Base-by-base conservation (phyloP, 2,329 filamentous ascomycete genomes). In the Colletotrichum tamarilloi region DNA sequence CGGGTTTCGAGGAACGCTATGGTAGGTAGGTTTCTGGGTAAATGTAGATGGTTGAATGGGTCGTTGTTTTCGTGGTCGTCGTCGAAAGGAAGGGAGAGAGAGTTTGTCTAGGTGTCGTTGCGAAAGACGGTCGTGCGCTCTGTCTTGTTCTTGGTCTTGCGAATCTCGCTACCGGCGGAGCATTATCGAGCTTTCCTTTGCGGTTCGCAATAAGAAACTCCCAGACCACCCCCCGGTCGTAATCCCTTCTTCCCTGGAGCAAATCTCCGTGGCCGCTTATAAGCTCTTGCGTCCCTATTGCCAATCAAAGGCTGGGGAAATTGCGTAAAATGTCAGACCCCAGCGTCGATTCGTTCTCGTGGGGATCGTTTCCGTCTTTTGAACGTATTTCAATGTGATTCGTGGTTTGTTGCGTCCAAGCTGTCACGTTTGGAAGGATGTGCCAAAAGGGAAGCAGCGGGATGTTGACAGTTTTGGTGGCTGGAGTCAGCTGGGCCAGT, bases 161-260 rank as follows among this genome's bases (percentile, higher is more conserved):
- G 58, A 62, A 72, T 72, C 69, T 72, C 69, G 69, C 69, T 72
- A 72, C 69, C 58, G 69, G 52, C 35, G 65, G 55, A 53, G 69
- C 69, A 68, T 62, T 53, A 67, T 72, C 35, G 55, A 67, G 65
- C 38, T 72, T 53, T 42, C 38, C 62, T 35, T 35, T 65, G 62
- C 19, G 19, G 42, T 49, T 63, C 60, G 60, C 49, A 63, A 62
- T 62, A 38, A 52, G 59, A 32, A 22, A 28, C 30, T 66, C 30
- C 53, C n/a, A 49, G 24, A 19, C 32, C 24, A 16, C 42, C 35
- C 42, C 35, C 24, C 3, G 32, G 22, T 32, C 35, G 9, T 49
- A 22, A 19, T 42, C 35, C 22, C n/a, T 62, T 22, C 32, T 28
- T 42, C 42, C 42, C n/a, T 4, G 42, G 19, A 49, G 42, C 42